Base-by-base conservation (phyloP, 305 asterid genomes). In the Nicotiana rustica region DNA sequence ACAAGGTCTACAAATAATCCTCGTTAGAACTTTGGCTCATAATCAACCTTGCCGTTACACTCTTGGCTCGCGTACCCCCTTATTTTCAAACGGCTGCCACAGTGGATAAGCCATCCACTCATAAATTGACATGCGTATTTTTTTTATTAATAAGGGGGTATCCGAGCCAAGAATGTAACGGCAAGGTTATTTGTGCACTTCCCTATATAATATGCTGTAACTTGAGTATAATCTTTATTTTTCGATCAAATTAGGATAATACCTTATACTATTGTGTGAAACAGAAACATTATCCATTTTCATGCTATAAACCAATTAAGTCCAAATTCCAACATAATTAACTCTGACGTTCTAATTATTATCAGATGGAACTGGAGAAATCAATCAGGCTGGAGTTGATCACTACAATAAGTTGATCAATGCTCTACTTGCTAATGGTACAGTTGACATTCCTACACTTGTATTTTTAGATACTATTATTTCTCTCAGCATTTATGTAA, bases 381-480 rank as follows among this genome's bases (percentile, higher is more conserved):
- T 93, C 81, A 96, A 91, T 82, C 95, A 90, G 83, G 96, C 95
- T 80, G 98, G 99, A 81, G 88, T 96, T 18, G 91, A 91, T 83
- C 96, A 96, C 82, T 94, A 96, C 90, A 94, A 92, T 87, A 89
- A 89, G 13, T 78, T 96, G 87, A 94, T 96, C 85, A 83, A 96
- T 66, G 91, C 94, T 33, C 87, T 96, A 84, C 84, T 93, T 10
- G 96, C 94, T 76, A 88, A 90, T 19, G 98, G 99, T 94, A 82
- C 41, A 80, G 6, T 3, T 68, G 10, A 5, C 62, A 71, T 13
- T 35, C 18, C 17, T 47, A 19, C 41, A 47, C 31, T 31, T 36
- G 17, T 10, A 29, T 29, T 10, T 19, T 31, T 66, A 38, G 9
- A 6, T 36, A 15, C 3, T 15, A 2, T 18, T 5, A 38, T 29